Conservation (phyloP, 345 rosid species). For the Clausena lansium region DNA sequence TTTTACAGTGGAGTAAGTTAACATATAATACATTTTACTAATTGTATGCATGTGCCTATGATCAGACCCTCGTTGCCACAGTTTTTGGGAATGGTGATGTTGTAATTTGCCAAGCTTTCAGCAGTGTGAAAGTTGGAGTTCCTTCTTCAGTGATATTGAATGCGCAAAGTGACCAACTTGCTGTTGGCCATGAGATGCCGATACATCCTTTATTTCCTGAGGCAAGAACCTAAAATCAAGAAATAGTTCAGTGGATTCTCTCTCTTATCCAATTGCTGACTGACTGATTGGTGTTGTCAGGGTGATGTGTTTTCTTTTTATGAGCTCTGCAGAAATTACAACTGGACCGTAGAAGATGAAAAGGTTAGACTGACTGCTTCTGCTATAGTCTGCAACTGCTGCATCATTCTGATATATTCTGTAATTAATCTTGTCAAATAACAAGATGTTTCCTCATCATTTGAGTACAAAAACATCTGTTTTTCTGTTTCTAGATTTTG, state of each 20-base stretch:
- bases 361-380: constrained; percentile 53
- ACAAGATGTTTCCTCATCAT: neutral
- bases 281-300: constrained; percentile 40
- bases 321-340: constrained; percentile 71
- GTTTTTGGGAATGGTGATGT: constrained; percentile 56
- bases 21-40: constrained; percentile 6
- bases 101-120: constrained; percentile 63
- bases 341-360: constrained; percentile 74
- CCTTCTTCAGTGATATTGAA: constrained; percentile 64
- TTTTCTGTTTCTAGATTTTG: constrained; percentile 56
- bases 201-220: constrained; percentile 72
- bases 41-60: constrained; percentile 23
- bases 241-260: constrained; percentile 7
- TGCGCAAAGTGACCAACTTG: constrained; percentile 80
- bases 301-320: constrained; percentile 77
- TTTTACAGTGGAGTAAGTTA: neutral
- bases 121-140: constrained; percentile 59
- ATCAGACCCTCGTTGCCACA: constrained; percentile 67
- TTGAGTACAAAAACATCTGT: neutral
- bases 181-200: constrained; percentile 69
- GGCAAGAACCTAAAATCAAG: constrained; percentile 48
- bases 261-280: constrained; percentile 23
- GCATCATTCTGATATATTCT: constrained; percentile 6
- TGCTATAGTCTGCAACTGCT: too few species aligned
- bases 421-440: constrained; percentile 7